phyloP scores from a whole-genome alignment of 495 filamentous ascomycete genomes.

The Aspergillus indologenus region DNA sequence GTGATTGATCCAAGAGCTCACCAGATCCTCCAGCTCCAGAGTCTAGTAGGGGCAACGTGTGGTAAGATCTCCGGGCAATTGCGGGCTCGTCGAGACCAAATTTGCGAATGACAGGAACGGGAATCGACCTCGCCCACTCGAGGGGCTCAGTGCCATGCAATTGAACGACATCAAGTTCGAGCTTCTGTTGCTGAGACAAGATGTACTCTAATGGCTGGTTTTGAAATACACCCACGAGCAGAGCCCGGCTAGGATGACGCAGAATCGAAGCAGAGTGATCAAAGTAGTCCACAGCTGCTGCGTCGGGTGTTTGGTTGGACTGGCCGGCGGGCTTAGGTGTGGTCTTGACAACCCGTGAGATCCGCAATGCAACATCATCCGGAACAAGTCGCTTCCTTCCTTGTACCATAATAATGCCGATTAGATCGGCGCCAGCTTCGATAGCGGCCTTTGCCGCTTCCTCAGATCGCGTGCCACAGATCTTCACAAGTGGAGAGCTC shows the following conservation, averaged over 20 bases:
- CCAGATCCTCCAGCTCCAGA: conserved; percentile 82
- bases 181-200: conserved; percentile 65
- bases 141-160: conserved; percentile 88
- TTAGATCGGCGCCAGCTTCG: conserved; percentile 83
- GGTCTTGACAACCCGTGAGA: conserved; percentile 72
- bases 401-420: conserved; percentile 88
- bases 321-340: conserved; percentile 48
- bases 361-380: conserved; percentile 70
- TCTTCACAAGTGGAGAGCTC: conserved; percentile 72
- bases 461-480: conserved; percentile 86
- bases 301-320: conserved; percentile 24
- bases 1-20: conserved; percentile 62
- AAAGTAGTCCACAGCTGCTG: conserved; percentile 58
- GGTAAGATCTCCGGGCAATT: conserved; percentile 72
- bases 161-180: conserved; percentile 87
- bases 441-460: conserved; percentile 79
- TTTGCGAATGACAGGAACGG: conserved; percentile 82
- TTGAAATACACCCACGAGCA: conserved; percentile 92
- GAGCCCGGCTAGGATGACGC: conserved; percentile 56
- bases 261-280: conserved; percentile 53
- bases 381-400: conserved; percentile 76
- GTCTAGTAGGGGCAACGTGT: conserved; percentile 79
- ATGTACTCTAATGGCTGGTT: conserved; percentile 84
- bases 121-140: conserved; percentile 84
- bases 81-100: conserved; percentile 72